A percentile compares a stretch with the other conserved stretches of the same genome.
These are phyloP conservation scores for Ascoidea tarda DNA, from an alignment of 805 yeast species.

Conservation along the genomic window DNA sequence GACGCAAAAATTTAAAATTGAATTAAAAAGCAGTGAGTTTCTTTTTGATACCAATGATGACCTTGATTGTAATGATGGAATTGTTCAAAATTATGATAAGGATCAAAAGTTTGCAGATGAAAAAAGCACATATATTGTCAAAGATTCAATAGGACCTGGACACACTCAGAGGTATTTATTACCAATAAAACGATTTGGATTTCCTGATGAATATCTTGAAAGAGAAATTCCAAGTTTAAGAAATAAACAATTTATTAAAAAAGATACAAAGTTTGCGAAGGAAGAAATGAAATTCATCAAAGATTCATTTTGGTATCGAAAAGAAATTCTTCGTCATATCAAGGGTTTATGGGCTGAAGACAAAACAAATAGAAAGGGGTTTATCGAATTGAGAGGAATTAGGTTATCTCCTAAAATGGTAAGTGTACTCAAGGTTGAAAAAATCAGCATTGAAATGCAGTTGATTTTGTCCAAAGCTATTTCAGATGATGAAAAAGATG, in stretches of 20 bases:
- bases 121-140: conserved; percentile 6
- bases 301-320: conserved; percentile 73
- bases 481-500: conserved; percentile 8
- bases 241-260: conserved; percentile 49
- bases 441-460: conserved; percentile 27
- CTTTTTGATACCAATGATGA: conserved; percentile 14
- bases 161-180: conserved; percentile 48
- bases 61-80: conserved; percentile 22
- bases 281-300: conserved; percentile 43
- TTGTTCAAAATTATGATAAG: conserved; percentile 1
- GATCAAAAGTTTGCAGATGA: background rate
- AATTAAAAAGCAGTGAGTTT: conserved; percentile 12
- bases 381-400: conserved; percentile 51
- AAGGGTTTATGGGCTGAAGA: conserved; percentile 50
- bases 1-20: conserved; percentile 36
- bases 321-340: conserved; percentile 41
- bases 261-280: conserved; percentile 30
- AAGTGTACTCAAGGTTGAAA: conserved; percentile 33
- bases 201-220: conserved; percentile 26
- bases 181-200: conserved; percentile 47
- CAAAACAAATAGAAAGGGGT: conserved; percentile 32
- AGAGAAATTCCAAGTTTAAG: conserved; percentile 57
- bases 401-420: conserved; percentile 51
- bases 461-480: conserved; percentile 10
- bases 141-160: conserved; percentile 23